Percentiles rank a stretch among this genome's conserved stretches.
These are phyloP conservation scores for Erucastrum elatum DNA, from an alignment of 345 rosid species.

Conservation along the genomic window DNA sequence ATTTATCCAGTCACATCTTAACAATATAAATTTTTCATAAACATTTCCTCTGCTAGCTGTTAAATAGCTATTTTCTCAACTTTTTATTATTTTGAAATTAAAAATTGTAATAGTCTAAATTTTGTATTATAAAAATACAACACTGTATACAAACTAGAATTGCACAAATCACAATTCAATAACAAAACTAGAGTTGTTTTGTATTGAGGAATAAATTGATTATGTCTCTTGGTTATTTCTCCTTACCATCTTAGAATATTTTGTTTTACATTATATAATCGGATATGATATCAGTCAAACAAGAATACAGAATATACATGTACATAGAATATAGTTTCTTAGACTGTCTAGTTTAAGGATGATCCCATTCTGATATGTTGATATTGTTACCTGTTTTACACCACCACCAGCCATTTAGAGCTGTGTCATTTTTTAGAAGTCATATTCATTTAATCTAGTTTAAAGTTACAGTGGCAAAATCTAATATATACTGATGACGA, in stretches of 20 bases:
- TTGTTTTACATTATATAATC: not conserved
- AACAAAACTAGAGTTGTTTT: not conserved
- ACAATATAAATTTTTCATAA: not conserved
- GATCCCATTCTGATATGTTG: not conserved
- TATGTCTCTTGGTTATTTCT: not conserved
- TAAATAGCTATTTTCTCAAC: not conserved
- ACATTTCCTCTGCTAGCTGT: not conserved
- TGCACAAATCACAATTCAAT: not conserved
- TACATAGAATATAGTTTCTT: not conserved
- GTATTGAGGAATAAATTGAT: not conserved
- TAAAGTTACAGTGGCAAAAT: constrained; percentile 8
- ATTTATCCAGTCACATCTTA: not conserved
- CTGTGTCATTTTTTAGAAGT: not conserved
- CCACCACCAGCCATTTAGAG: not conserved
- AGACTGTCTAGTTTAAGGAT: not conserved
- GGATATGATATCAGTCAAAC: not conserved
- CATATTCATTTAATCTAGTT: not conserved
- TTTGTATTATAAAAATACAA: not conserved
- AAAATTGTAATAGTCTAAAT: not conserved
- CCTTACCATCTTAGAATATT: not conserved
- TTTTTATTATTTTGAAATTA: not conserved
- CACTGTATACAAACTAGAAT: not conserved
- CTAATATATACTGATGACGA: constrained; percentile 18
- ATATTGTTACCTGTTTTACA: not conserved
- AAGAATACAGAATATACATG: not conserved